Evolutionary conservation across 2,329 filamentous ascomycete genomes (phyloP), one percentile per base, ranked within the genome.

Genomic region (Colletotrichum sp.): DNA sequence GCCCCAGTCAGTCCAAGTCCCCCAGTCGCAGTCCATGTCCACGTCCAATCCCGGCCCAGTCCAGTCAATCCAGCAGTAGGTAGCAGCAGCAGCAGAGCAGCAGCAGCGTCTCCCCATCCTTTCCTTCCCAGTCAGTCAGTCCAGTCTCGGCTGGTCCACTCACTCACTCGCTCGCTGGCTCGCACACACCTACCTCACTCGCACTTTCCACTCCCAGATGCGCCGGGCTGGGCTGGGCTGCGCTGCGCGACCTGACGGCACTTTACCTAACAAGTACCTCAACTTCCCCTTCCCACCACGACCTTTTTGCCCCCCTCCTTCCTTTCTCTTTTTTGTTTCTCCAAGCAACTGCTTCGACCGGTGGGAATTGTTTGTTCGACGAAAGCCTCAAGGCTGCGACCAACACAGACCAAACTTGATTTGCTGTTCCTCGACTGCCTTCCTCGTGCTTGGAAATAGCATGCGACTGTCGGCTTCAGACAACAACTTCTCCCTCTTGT

Each of bases 231-330:
- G 64, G 65, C 55, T 59, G 74, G 64, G 65, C 55, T 59, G 52
- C 4, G 52, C 52, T 57, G 55, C 55, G 59, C 59, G 59, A 62
- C 59, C 22, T 25, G 63, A 76, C 64, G 57, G 71, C 70, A 73
- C 49, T 76, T 76, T 65, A 72, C 72, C 73, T 75, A 73, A 76
- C 71, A 76, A 76, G 74, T 76, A 74, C 74, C 74, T 73, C 55
- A 76, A 73, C 70, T 73, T 13, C 69, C 73, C 70, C 73, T 73
- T 76, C 74, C 74, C 71, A 74, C 70, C 66, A 55, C 65, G 59
- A n/a, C 61, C 66, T 67, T 49, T 27, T 62, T 75, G 36, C 71
- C 67, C 62, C 71, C 66, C 52, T 55, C 65, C 65, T 22, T 66
- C 59, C 65, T 59, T 29, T 29, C 39, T 65, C 44, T 57, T n/a